These are phyloP conservation scores for Alternaria burnsii DNA, from an alignment of 2,329 filamentous ascomycete species.

Conservation along the genomic window DNA sequence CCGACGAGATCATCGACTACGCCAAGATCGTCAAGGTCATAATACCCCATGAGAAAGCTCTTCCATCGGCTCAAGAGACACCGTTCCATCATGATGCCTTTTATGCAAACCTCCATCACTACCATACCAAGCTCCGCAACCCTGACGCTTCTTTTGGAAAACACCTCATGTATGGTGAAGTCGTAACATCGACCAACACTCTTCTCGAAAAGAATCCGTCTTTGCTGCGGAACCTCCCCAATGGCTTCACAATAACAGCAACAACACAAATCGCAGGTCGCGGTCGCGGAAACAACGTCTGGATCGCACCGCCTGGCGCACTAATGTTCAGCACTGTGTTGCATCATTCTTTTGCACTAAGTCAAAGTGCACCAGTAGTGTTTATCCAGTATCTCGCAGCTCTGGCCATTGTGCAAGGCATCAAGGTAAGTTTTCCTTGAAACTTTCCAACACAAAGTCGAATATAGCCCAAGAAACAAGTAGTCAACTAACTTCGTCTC, in stretches of 20 bases:
- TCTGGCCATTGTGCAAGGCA: constrained; percentile 83
- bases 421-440: constrained; percentile 58
- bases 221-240: constrained; percentile 77
- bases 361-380: constrained; percentile 78
- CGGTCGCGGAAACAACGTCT: constrained; percentile 90
- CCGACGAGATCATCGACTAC: constrained; percentile 76
- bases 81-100: constrained; percentile 87
- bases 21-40: constrained; percentile 76
- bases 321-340: constrained; percentile 90
- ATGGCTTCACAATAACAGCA: constrained; percentile 86
- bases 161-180: constrained; percentile 84
- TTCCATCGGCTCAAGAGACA: constrained; percentile 76
- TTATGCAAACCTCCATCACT: constrained; percentile 74
- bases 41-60: constrained; percentile 72
- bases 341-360: constrained; percentile 79
- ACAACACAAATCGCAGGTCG: constrained; percentile 88
- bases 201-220: constrained; percentile 90
- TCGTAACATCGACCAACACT: constrained; percentile 93
- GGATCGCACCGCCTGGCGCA: constrained; percentile 87
- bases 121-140: constrained; percentile 66
- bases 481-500: too few relatives aligned
- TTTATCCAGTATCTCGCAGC: constrained; percentile 95
- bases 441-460: too few relatives aligned
- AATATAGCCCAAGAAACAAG: too few relatives aligned
- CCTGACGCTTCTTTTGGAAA: constrained; percentile 75